A percentile compares a stretch with the other conserved stretches of the same genome.
Conservation (phyloP, 768 basidiomycete species). For the Leccinum incarnatum region DNA sequence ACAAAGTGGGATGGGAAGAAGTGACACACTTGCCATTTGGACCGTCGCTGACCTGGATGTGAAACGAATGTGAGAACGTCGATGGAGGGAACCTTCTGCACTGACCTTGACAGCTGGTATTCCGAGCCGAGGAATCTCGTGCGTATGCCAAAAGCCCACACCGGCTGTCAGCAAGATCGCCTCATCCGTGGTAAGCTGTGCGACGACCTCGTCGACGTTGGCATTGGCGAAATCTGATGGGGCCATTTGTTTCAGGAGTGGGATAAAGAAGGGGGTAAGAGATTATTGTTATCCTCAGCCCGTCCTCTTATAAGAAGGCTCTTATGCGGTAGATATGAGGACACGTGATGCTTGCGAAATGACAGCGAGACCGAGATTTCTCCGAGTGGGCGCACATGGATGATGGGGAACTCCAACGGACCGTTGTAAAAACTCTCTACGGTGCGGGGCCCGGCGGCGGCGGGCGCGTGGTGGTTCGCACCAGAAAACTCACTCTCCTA, state of each 20-base stretch:
- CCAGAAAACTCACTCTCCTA: neutral
- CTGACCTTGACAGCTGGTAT: conserved; percentile 67
- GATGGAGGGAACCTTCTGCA: conserved; percentile 3
- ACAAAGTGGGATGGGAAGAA: neutral
- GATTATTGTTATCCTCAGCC: neutral
- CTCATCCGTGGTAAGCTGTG: conserved; percentile 70
- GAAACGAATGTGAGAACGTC: conserved; percentile 3
- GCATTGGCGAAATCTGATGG: conserved; percentile 70
- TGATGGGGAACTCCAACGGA: neutral
- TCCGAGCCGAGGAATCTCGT: conserved; percentile 59
- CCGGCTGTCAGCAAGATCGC: conserved; percentile 71
- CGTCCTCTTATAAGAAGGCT: neutral
- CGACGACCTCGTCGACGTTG: conserved; percentile 57
- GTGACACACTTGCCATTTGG: conserved; percentile 56
- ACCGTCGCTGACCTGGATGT: conserved; percentile 65
- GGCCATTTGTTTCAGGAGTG: conserved; percentile 41
- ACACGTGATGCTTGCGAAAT: conserved; percentile 20
- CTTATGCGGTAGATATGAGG: conserved; percentile 2
- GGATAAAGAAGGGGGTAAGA: conserved; percentile 3
- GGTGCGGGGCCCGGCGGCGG: neutral
- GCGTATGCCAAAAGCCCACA: conserved; percentile 77
- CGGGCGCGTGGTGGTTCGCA: neutral
- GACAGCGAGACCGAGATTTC: conserved; percentile 10
- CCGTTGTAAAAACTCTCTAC: neutral
- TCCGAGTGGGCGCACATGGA: conserved; percentile 2